Evolutionary conservation across 371 early-diverging fungal species (phyloP), one percentile per base, ranked within the genome.

Genomic region (Mucor piriformis): DNA sequence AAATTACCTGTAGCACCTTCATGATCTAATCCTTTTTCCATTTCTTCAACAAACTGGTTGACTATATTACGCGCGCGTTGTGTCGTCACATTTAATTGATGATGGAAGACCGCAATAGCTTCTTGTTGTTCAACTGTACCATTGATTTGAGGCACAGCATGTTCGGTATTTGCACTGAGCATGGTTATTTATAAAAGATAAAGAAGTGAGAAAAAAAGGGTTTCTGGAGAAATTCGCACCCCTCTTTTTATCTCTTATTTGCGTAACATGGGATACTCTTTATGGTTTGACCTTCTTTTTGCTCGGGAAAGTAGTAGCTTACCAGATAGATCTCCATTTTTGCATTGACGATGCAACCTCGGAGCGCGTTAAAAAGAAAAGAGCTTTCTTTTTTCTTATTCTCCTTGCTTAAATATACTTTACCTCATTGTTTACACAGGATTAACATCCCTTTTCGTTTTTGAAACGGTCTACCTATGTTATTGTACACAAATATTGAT

Each of bases 11-110:
- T 73, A 12, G 80, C 77, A 35, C 86, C 86, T 47, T 85, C 79
- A 32, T 66, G 70, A 20, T 67, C 70, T 21, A 94, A 82, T 7
- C 92, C 93, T 59, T 86, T 86, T 29, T 65, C 49, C 89, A 94
- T 88, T 58, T 88, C 91, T 18, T 77, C 70, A 23, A 84, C 67
- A 73, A 92, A 88, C 63, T 86, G 81, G 16, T 76, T 61, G 55
- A 80, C 73, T 69, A 93, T 87, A 3, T 11, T 47, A 44, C 58
- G 53, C 10, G 58, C 58, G 18, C 23, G 16, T 11, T 58, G 53
- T 8, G 53, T 44, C 23, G 58, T 58, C 13, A 64, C 25, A 29
- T 48, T 48, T 15, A 64, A 58, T 47, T 53, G 49, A 27, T 64
- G 32, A 25, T 47, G 44, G 20, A 64, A 16, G 2, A 13, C 32